These are phyloP conservation scores for Boletellus sp. DNA, from an alignment of 768 basidiomycete genomes.

Conservation along the genomic window DNA sequence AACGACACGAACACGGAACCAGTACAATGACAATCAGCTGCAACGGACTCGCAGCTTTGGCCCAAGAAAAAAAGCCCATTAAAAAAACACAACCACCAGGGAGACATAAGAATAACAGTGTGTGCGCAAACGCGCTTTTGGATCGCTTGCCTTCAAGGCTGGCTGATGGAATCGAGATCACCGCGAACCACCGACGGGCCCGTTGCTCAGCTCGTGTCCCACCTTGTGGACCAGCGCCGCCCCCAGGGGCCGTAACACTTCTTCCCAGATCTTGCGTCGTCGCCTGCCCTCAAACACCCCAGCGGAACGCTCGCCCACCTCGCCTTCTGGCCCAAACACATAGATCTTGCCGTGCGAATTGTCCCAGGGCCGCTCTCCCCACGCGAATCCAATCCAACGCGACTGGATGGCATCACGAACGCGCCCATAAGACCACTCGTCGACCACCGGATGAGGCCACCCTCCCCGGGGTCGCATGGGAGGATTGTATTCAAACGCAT, in stretches of 20 bases:
- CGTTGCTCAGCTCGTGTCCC: constrained; percentile 69
- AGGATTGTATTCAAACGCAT: constrained; percentile 15
- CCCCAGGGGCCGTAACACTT: constrained; percentile 66
- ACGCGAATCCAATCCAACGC: constrained; percentile 71
- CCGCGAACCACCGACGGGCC: constrained; percentile 40
- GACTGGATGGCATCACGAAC: constrained; percentile 71
- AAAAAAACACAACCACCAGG: constrained; percentile 2
- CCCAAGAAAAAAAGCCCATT: constrained; percentile 2
- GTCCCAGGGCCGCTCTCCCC: constrained; percentile 71
- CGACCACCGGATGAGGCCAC: constrained; percentile 58
- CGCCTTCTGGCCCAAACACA: constrained; percentile 81
- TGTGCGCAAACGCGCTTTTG: constrained; percentile 11
- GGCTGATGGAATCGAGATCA: constrained; percentile 9
- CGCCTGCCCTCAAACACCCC: constrained; percentile 65
- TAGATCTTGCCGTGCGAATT: constrained; percentile 56
- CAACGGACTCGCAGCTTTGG: not conserved
- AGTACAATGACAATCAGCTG: constrained; percentile 1
- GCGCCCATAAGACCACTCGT: constrained; percentile 61
- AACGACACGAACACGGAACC: not conserved
- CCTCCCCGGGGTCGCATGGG: constrained; percentile 28
- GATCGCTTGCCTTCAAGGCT: not conserved
- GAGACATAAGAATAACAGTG: not conserved
- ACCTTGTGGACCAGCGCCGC: constrained; percentile 66
- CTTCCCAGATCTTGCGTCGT: constrained; percentile 56
- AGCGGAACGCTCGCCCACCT: constrained; percentile 66